Percentiles rank a stretch among this genome's conserved stretches.
Conservation (phyloP, 352 stramenopile genomes). For the Phytophthora pisi region DNA sequence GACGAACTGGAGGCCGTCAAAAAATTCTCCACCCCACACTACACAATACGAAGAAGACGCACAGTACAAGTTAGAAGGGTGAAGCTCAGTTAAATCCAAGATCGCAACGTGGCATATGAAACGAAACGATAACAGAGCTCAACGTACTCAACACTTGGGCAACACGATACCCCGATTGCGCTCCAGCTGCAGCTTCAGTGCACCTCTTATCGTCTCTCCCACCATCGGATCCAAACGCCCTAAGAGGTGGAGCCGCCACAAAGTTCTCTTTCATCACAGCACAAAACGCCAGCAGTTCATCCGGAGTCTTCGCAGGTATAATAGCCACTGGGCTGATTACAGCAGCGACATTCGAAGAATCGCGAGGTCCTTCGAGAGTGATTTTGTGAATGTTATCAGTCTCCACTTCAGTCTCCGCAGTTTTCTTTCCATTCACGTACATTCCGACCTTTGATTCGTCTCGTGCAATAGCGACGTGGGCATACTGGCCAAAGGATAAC, state of each 20-base stretch:
- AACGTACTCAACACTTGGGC: conserved; percentile 59
- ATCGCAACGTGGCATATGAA: not conserved
- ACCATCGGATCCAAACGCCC: conserved; percentile 45
- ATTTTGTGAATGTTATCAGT: conserved; percentile 2
- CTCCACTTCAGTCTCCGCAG: conserved; percentile 7
- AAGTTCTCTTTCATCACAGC: conserved; percentile 48
- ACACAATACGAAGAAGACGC: conserved; percentile 14
- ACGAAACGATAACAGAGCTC: not conserved
- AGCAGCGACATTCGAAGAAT: conserved; percentile 11
- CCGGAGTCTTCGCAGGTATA: conserved; percentile 19
- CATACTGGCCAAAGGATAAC: conserved; percentile 30
- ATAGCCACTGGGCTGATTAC: conserved; percentile 59
- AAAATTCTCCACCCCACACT: conserved; percentile 81
- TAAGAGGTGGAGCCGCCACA: conserved; percentile 52
- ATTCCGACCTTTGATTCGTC: conserved; percentile 10
- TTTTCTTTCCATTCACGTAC: conserved; percentile 31
- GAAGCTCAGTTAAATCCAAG: not conserved
- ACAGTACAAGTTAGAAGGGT: conserved; percentile 11
- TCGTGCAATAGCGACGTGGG: conserved; percentile 30
- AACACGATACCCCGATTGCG: conserved; percentile 61
- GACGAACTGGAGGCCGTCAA: conserved; percentile 69
- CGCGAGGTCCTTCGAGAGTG: conserved; percentile 29
- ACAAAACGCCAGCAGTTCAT: conserved; percentile 39
- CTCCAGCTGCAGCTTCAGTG: conserved; percentile 30
- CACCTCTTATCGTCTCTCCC: conserved; percentile 36